Base-by-base conservation (phyloP, 805 yeast genomes). In the Candida silvicultrix region DNA sequence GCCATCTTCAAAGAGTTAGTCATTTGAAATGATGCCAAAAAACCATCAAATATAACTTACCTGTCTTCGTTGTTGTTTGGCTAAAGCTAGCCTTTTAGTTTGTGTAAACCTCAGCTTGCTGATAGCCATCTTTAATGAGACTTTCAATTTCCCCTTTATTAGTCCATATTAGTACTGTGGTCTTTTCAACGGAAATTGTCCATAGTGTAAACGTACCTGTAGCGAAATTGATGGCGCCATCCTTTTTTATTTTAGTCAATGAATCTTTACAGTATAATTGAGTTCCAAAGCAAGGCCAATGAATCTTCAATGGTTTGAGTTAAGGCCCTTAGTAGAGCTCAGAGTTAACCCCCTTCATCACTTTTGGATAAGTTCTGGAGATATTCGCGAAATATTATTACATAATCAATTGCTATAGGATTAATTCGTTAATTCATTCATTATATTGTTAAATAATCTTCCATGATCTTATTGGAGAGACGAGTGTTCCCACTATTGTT, bases 51-150 rank as follows among this genome's bases (percentile, higher is more conserved):
- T 21, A 14, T 0, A 2, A 55, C 60, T 32, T 41, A 67, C 66
- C 16, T 62, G 68, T 49, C 92, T 67, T 46, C 94, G 67, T 53
- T 78, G 87, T 54, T 83, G 90, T 60, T 85, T 85, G n/a, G 87
- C 75, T 19, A 85, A 55, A 0, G 92, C 92, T 0, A 78, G 63
- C 49, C 81, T 81, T 66, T 83, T 84, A 43, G 82, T 82, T 62
- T 85, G 89, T 21, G 80, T 71, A 56, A 85, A 78, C 54, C 82
- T 72, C 44, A 85, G 73, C 47, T 85, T 78, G 56, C 82, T 78
- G 34, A 84, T 76, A 16, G 89, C 82, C 80, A 85, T 81, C 63
- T 82, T 83, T 21, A 63, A 46, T 1, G 65, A 54, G 36, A 63
- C 63, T 45, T 60, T 63, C 12, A 63, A 50, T 32, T 55, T 9